These are phyloP conservation scores for Auricularia sp. DNA, from an alignment of 768 basidiomycete genomes.

Conservation along the genomic window DNA sequence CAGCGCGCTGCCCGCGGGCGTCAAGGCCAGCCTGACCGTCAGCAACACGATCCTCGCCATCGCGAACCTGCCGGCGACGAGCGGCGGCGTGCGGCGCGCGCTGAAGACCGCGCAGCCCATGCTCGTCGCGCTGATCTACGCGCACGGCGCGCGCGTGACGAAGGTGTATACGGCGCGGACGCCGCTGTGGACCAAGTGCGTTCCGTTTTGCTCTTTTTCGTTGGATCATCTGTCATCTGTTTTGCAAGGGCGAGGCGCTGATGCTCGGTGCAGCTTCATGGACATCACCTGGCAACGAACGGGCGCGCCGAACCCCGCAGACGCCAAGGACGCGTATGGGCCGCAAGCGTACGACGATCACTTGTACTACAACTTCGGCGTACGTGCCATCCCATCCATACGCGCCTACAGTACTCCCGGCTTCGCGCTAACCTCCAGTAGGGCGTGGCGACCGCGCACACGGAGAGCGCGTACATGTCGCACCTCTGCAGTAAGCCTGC, in stretches of 20 bases:
- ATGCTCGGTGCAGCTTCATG: constrained; percentile 65
- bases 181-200: constrained; percentile 32
- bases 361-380: constrained; percentile 46
- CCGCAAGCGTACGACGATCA: constrained; percentile 74
- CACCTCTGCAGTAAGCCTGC: constrained; percentile 43
- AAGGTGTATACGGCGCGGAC: constrained; percentile 12
- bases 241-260: not conserved
- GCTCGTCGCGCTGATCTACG: constrained; percentile 14
- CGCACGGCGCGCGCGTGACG: not conserved
- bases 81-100: constrained; percentile 20
- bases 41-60: constrained; percentile 24
- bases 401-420: too few species aligned
- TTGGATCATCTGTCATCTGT: constrained; percentile 1
- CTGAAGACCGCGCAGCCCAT: constrained; percentile 29
- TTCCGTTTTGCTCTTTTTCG: not conserved
- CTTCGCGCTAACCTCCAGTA: constrained; percentile 14
- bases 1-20: not conserved
- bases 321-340: constrained; percentile 45
- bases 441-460: constrained; percentile 62
- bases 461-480: constrained; percentile 48
- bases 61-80: constrained; percentile 16
- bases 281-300: constrained; percentile 69
- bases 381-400: constrained; percentile 21
- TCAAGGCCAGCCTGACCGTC: constrained; percentile 9
- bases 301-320: constrained; percentile 59